Evolutionary conservation across 2,329 filamentous ascomycete genomes (phyloP).

Genomic region (Chaetomiaceae sp.): DNA sequence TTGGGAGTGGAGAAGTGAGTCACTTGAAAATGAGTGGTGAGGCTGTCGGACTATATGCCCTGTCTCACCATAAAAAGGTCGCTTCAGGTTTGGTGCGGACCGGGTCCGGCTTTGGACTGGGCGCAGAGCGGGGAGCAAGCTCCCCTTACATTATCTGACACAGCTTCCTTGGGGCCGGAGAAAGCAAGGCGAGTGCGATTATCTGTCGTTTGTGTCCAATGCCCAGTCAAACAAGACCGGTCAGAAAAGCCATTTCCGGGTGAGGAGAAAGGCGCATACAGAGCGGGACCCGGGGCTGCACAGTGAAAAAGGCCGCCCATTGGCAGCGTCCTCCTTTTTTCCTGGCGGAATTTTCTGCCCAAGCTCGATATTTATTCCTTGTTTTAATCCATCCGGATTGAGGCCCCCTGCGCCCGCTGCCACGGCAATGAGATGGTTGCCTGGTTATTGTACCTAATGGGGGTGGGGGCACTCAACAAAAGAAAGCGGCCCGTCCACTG

Average conservation of each 20-base stretch:
- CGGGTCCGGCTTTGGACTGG: constrained; percentile 5
- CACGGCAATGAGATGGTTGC: constrained; percentile 24
- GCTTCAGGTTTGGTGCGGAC: constrained; percentile 4
- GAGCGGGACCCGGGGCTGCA: constrained; percentile 7
- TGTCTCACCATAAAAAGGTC: constrained; percentile 24
- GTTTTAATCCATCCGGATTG: constrained; percentile 21
- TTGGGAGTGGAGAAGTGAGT: constrained; percentile 37
- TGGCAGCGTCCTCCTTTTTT: constrained; percentile 4
- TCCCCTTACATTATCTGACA: constrained; percentile 6
- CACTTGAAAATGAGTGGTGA: constrained; percentile 39
- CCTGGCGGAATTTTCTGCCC: constrained; percentile 1
- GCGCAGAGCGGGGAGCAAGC: neutral
- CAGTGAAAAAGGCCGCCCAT: constrained; percentile 17
- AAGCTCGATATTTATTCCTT: constrained; percentile 15
- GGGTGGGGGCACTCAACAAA: constrained; percentile 23
- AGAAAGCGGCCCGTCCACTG: constrained; percentile 13
- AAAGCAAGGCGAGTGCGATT: constrained; percentile 13
- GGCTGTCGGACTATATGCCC: constrained; percentile 38
- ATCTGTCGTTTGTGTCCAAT: neutral
- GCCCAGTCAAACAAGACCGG: constrained; percentile 8
- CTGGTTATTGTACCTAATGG: constrained; percentile 18
- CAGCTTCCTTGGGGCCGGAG: constrained; percentile 3
- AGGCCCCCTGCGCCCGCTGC: constrained; percentile 11
- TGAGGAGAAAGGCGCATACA: constrained; percentile 18
- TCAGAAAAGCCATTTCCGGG: constrained; percentile 13